Conservation (phyloP, 139 green algal genomes). For the Deuterostichococcus epilithicus region DNA sequence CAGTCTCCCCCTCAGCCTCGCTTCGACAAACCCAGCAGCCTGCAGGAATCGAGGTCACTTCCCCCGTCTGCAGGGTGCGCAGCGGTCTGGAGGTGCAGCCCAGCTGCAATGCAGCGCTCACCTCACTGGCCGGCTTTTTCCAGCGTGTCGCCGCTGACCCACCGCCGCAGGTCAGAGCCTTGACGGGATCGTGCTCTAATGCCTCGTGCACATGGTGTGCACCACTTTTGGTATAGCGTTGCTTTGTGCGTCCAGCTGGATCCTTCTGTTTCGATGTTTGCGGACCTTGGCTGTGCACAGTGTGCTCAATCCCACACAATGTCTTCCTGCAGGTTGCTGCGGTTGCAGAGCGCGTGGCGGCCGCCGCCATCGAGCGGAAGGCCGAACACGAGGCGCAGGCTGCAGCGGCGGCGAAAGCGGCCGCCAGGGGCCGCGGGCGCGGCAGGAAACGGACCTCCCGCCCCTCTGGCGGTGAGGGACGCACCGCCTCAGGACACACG, state of each 20-base stretch:
- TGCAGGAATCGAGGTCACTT: background rate
- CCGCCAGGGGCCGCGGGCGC: background rate
- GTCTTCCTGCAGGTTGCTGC: background rate
- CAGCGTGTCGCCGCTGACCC: slow-evolving; percentile 43
- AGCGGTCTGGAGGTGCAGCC: slow-evolving; percentile 28
- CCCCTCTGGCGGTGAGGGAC: background rate
- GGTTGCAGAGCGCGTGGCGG: background rate
- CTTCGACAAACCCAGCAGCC: background rate
- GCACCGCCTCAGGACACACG: no score
- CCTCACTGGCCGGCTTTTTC: slow-evolving; percentile 52
- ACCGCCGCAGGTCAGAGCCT: slow-evolving; percentile 19
- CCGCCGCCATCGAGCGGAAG: background rate
- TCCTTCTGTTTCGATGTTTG: no score
- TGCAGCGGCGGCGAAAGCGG: no score
- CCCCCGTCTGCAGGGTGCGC: slow-evolving; percentile 15
- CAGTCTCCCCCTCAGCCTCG: no score
- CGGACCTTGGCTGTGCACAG: no score
- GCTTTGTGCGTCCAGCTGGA: no score
- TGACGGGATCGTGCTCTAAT: no score
- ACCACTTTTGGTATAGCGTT: no score
- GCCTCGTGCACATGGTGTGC: no score
- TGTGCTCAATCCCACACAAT: no score
- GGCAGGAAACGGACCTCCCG: background rate
- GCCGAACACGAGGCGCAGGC: background rate
- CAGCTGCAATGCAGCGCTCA: slow-evolving; percentile 26